Percentiles rank a stretch among this genome's conserved stretches.
phyloP scores from a whole-genome alignment of 306 rosid species.

The Casuarina cunninghamiana region DNA sequence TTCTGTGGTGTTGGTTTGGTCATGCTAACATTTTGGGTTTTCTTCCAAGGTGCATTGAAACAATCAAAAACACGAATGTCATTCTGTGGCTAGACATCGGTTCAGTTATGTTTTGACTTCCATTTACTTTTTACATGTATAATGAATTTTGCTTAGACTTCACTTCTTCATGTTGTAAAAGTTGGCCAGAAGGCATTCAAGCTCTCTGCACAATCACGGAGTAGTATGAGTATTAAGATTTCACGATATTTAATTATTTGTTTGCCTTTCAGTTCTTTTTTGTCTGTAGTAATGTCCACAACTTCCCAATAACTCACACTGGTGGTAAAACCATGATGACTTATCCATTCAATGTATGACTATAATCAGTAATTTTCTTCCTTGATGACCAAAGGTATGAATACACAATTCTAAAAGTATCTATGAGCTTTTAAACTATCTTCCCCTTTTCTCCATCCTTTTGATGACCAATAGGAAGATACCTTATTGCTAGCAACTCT shows the following conservation, averaged over 20 bases:
- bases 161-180: constrained; percentile 14
- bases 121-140: neutral
- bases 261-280: neutral
- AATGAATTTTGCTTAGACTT: constrained; percentile 13
- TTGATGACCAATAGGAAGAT: neutral
- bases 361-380: constrained; percentile 3
- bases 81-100: neutral
- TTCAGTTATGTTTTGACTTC: neutral
- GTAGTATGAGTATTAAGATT: neutral
- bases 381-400: neutral
- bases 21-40: constrained; percentile 3
- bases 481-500: neutral
- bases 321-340: constrained; percentile 1
- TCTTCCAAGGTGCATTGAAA: constrained; percentile 2
- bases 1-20: neutral
- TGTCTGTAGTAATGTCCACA: constrained; percentile 4
- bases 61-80: constrained; percentile 2
- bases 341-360: neutral
- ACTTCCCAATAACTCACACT: constrained; percentile 11
- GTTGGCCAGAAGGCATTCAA: neutral
- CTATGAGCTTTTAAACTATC: constrained; percentile 10
- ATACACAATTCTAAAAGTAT: neutral
- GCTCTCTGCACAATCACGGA: neutral
- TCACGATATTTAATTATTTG: neutral
- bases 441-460: constrained; percentile 5